phyloP scores from a whole-genome alignment of 352 stramenopile genomes.

The Blastocystis sp. region DNA sequence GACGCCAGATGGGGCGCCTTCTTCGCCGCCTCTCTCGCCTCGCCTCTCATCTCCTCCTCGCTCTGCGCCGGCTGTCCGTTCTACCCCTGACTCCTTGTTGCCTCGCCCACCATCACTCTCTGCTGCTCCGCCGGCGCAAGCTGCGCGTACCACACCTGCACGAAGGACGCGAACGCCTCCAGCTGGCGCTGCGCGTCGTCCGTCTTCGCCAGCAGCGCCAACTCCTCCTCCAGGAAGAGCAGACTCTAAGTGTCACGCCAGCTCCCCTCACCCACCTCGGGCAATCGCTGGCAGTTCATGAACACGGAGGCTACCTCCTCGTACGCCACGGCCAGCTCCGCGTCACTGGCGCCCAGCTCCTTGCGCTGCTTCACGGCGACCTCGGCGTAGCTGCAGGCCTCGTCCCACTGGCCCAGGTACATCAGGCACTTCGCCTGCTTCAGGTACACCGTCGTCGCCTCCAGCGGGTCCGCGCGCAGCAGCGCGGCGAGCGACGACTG shows the following conservation, averaged over 20 bases:
- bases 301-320: constrained; percentile 21
- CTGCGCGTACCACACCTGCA: constrained; percentile 14
- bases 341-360: background rate
- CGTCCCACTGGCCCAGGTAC: background rate
- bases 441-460: constrained; percentile 13
- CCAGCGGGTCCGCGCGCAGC: background rate
- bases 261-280: background rate
- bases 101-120: background rate
- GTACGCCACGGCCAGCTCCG: background rate
- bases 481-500: background rate
- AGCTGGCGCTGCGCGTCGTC: background rate
- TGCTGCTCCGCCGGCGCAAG: background rate
- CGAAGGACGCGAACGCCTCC: background rate
- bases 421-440: constrained; percentile 46
- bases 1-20: constrained; percentile 26
- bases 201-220: background rate
- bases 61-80: background rate
- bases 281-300: background rate
- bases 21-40: background rate
- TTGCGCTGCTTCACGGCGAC: constrained; percentile 8
- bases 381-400: constrained; percentile 20
- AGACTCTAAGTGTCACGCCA: background rate
- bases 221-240: constrained; percentile 38
- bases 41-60: background rate
- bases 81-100: background rate